A percentile compares a stretch with the other conserved stretches of the same genome.
phyloP scores from a whole-genome alignment of 2,329 filamentous ascomycete genomes.

The Aspergillus sp. region DNA sequence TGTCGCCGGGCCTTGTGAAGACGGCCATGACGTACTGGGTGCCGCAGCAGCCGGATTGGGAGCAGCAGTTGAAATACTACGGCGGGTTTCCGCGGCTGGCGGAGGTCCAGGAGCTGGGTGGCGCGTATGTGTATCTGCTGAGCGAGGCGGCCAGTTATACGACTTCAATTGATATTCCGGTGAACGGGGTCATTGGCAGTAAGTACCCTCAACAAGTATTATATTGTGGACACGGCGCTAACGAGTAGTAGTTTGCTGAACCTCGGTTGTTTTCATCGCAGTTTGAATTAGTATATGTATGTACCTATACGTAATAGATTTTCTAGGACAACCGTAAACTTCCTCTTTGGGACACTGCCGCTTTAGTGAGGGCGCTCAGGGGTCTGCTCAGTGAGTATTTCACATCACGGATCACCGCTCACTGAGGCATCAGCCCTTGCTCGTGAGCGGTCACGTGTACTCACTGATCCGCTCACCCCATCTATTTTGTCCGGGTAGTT shows the following conservation, averaged over 20 bases:
- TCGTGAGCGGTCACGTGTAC: background rate
- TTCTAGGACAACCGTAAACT: conserved; percentile 1
- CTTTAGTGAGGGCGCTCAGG: conserved; percentile 1
- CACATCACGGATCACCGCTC: background rate
- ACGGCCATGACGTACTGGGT: conserved; percentile 50
- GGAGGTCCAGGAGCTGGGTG: conserved; percentile 50
- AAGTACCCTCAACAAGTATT: conserved; percentile 6
- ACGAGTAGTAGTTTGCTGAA: too few species aligned
- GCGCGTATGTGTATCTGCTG: conserved; percentile 49
- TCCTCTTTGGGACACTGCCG: background rate
- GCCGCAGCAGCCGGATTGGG: conserved; percentile 49
- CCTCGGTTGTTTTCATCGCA: too few species aligned
- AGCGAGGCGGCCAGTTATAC: conserved; percentile 49
- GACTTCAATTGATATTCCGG: conserved; percentile 49
- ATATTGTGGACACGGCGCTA: too few species aligned
- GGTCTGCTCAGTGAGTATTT: conserved; percentile 1
- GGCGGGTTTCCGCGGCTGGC: conserved; percentile 53
- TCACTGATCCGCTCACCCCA: conserved; percentile 1
- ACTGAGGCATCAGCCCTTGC: background rate
- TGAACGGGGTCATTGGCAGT: conserved; percentile 49
- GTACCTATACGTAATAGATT: background rate
- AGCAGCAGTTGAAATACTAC: conserved; percentile 54
- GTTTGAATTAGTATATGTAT: background rate
- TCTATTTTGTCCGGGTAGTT: conserved; percentile 6
- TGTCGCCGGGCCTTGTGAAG: conserved; percentile 34